Evolutionary conservation across 1,284 basidiomycete genomes (phyloP).

Genomic region (Ceratobasidium sp.): DNA sequence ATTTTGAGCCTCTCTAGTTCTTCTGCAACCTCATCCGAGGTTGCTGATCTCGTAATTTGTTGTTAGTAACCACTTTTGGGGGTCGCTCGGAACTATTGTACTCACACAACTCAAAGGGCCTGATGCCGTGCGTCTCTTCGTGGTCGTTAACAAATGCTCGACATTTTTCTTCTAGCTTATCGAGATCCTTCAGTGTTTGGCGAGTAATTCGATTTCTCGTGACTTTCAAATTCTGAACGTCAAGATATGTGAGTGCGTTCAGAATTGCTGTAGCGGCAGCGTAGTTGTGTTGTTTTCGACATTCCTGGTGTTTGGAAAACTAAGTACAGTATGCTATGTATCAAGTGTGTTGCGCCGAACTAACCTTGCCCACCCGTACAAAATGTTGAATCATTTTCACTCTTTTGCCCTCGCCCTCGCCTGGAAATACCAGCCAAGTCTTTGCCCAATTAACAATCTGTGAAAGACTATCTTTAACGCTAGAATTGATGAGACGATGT

Average conservation of each 20-base stretch:
- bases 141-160: no score
- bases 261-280: not conserved
- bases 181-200: not conserved
- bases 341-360: no score
- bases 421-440: not conserved
- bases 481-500: not conserved
- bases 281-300: not conserved
- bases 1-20: no score
- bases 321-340: no score
- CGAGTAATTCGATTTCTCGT: not conserved
- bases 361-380: not conserved
- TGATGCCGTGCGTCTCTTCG: no score
- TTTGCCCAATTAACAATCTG: not conserved
- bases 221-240: not conserved
- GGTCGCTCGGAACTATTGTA: no score
- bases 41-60: no score
- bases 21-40: no score
- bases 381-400: not conserved
- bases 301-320: not conserved
- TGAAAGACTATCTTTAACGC: not conserved
- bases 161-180: not conserved
- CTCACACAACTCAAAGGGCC: no score
- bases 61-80: no score
- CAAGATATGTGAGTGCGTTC: not conserved
- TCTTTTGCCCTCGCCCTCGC: not conserved